phyloP scores from a whole-genome alignment of 805 yeast genomes.

The Starmera dryadoides region DNA sequence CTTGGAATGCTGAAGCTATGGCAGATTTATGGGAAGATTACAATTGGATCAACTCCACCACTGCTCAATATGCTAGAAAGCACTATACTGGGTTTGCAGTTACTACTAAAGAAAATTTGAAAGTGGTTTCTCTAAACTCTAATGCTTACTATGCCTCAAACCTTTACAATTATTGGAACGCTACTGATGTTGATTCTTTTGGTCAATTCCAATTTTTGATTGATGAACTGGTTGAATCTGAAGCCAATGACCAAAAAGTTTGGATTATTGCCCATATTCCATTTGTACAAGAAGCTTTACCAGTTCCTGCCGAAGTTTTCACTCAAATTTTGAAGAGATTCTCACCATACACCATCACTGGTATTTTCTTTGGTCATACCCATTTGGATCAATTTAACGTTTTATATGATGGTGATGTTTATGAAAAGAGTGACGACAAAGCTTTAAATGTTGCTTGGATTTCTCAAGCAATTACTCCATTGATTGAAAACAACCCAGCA shows the following conservation, averaged over 20 bases:
- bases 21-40: constrained; percentile 40
- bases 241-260: constrained; percentile 50
- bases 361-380: constrained; percentile 64
- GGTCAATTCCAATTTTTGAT: constrained; percentile 58
- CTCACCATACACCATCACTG: constrained; percentile 62
- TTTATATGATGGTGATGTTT: constrained; percentile 42
- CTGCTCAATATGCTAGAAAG: constrained; percentile 27
- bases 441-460: constrained; percentile 57
- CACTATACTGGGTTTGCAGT: constrained; percentile 61
- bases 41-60: constrained; percentile 33
- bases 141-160: constrained; percentile 63
- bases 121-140: constrained; percentile 56
- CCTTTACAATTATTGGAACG: constrained; percentile 45
- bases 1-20: constrained; percentile 42
- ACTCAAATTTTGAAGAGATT: constrained; percentile 56
- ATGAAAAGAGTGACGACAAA: constrained; percentile 32
- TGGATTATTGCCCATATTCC: constrained; percentile 73
- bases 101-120: constrained; percentile 47
- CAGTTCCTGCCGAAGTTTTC: constrained; percentile 51
- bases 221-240: constrained; percentile 56
- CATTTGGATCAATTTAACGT: constrained; percentile 63
- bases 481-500: constrained; percentile 52
- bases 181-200: constrained; percentile 49
- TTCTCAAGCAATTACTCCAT: constrained; percentile 60
- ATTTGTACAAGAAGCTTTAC: constrained; percentile 50